Percentiles rank a stretch among this genome's conserved stretches.
Conservation (phyloP, 176 grass and related monocot species). For the Saccharum officinarum region DNA sequence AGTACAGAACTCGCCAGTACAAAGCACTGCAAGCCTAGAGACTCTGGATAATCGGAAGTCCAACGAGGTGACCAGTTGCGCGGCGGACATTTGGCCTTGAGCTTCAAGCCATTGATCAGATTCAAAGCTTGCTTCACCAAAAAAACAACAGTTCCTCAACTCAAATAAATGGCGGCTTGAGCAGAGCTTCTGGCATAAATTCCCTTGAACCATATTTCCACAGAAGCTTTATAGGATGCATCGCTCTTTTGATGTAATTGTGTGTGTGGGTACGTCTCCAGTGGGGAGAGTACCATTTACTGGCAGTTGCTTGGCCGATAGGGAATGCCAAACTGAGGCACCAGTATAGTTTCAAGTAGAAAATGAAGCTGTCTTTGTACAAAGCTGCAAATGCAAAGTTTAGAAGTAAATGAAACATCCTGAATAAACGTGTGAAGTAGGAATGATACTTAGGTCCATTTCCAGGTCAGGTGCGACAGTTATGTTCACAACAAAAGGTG, state of each 20-base stretch:
- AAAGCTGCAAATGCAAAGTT: constrained; percentile 5
- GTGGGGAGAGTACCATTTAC: not conserved
- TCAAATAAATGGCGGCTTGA: not conserved
- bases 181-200: not conserved
- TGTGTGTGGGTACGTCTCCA: not conserved
- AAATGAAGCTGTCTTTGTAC: constrained; percentile 17
- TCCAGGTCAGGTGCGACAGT: not conserved
- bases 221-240: constrained; percentile 19
- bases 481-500: not conserved
- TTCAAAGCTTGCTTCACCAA: not conserved
- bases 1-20: constrained; percentile 47
- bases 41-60: constrained; percentile 41
- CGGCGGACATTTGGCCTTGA: constrained; percentile 47
- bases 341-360: not conserved
- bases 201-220: not conserved
- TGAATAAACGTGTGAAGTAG: not conserved
- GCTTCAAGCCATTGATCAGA: constrained; percentile 5
- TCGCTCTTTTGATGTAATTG: not conserved
- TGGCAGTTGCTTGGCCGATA: not conserved
- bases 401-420: not conserved
- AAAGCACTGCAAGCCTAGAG: constrained; percentile 45
- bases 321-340: not conserved
- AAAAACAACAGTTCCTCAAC: not conserved
- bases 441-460: not conserved
- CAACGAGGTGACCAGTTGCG: constrained; percentile 31